phyloP scores from a whole-genome alignment of 2,329 filamentous ascomycete species.

The Dothideomycetes sp. region DNA sequence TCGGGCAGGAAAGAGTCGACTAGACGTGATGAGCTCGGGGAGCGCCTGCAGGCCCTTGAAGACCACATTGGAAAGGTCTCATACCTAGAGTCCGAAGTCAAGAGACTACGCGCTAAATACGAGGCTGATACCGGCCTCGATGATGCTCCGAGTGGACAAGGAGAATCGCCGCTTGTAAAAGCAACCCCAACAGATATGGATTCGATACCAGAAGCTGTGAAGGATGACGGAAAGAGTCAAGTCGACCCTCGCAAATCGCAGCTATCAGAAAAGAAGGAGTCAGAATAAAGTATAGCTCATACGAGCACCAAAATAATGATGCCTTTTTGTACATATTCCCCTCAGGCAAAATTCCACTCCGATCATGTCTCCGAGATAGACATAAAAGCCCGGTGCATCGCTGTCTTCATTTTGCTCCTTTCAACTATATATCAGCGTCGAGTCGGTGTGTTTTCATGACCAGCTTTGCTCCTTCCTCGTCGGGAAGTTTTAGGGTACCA shows the following conservation, averaged over 20 bases:
- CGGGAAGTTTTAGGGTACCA: too few relatives aligned
- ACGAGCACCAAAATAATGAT: not conserved
- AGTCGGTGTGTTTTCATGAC: too few relatives aligned
- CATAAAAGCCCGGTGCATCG: too few relatives aligned
- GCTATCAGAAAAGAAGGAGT: too few relatives aligned
- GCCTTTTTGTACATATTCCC: not conserved
- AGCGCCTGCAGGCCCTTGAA: slow-evolving; percentile 48
- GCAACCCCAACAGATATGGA: too few relatives aligned
- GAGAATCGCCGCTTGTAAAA: not conserved
- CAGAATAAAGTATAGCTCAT: not conserved
- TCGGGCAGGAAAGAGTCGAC: slow-evolving; percentile 50
- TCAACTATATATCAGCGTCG: not conserved
- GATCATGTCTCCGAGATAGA: too few relatives aligned
- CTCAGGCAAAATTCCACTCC: too few relatives aligned
- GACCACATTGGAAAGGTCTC: not conserved
- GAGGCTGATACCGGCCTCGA: not conserved
- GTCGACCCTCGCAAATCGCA: too few relatives aligned
- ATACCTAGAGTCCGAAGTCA: slow-evolving; percentile 1
- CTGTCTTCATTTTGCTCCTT: not conserved
- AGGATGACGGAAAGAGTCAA: too few relatives aligned
- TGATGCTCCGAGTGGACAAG: not conserved
- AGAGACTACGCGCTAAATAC: slow-evolving; percentile 5
- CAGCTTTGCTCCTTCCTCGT: too few relatives aligned
- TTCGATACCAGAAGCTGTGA: too few relatives aligned
- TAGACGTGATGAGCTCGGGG: slow-evolving; percentile 48